Evolutionary conservation across 2,329 filamentous ascomycete species (phyloP), one percentile per base, ranked within the genome.

Genomic region (Arthrinium phaeospermum): DNA sequence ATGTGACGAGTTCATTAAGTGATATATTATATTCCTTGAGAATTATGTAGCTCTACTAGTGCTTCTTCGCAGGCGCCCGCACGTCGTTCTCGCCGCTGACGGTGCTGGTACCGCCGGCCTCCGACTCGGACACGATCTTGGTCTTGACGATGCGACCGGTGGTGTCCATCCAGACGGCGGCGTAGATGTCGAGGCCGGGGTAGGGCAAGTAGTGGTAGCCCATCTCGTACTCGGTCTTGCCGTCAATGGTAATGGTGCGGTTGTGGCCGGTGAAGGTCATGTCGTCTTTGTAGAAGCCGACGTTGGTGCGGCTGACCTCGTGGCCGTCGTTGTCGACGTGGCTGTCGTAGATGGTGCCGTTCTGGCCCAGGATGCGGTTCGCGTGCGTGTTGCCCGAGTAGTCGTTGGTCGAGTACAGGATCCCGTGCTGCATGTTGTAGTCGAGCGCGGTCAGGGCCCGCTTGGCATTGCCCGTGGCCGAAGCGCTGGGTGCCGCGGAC

Each of bases 381-480:
- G 87, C 90, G 80, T 88, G 87, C 49, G 82, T 84, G 72, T 86
- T 84, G 24, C 88, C 88, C 19, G 82, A 82, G 78, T 90, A 91
- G 82, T 91, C 86, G 81, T 91, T 90, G 78, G 90, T 79, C 41
- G 86, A 88, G 80, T 89, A 91, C 46, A 91, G 85, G 73, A 91
- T 87, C 77, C 89, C 89, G 81, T 90, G 83, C 71, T 83, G 81
- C 57, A 90, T 80, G 67, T 88, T 85, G 80, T 86, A 87, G 71
- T 81, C 80, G 45, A 79, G 75, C 45, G 80, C 30, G 61, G 73
- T 74, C 37, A 61, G 27, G 10, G 37, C 27, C 0, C 75, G 74
- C 72, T 76, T 77, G 69, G 71, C 71, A 47, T 71, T 75, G 72
- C 74, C 72, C 73, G 67, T 68, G 73, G 71, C 67, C 67, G 69